Base-by-base conservation (phyloP, 1,284 basidiomycete species). In the Hortiboletus rubellus region DNA sequence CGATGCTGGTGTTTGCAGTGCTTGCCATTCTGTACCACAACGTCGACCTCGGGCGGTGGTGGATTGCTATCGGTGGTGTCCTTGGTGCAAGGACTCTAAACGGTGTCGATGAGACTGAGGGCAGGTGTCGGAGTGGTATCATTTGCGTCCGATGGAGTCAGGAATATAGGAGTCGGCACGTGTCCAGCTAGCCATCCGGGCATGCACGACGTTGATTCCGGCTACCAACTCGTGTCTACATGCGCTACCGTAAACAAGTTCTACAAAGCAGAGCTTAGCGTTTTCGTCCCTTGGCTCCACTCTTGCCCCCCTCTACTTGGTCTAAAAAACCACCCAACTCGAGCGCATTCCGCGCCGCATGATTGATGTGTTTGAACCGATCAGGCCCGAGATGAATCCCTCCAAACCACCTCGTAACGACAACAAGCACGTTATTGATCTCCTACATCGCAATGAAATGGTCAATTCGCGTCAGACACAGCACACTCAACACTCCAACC, bases 361-460 rank as follows among this genome's bases (percentile, higher is more conserved):
- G 91, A 66, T 92, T 94, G 68, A 95, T 95, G 63, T 94, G 90
- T 71, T 95, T 96, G 79, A 96, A 96, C 30, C 94, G 81, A 71
- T 96, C 93, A 0, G 94, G 85, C 2, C 94, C 92, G 1, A 96
- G 78, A 60, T 89, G 87, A 27, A 87, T 89, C 2, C 91, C 91
- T 18, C 91, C 91, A 65, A 86, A 93, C 70, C 89, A 89, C 42
- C 88, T 84, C 11, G 89, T 91, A 12, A 96, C 93, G 33, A 95
- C 76, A 14, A 96, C 89, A 7, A 96, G 77, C 10, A 95, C 90
- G 65, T 94, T 86, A 55, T 86, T 81, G n/a, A 88, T 78, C 59
- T 91, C 89, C 87, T 90, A 60, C 41, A 44, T 40, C 10, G 17
- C 45, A 49, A 33, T 15, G 11, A 45, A 37, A 30, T 2, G 34